These are phyloP conservation scores for Ramicandelaber brevisporus DNA, from an alignment of 192 early-diverging fungal species.

Conservation along the genomic window DNA sequence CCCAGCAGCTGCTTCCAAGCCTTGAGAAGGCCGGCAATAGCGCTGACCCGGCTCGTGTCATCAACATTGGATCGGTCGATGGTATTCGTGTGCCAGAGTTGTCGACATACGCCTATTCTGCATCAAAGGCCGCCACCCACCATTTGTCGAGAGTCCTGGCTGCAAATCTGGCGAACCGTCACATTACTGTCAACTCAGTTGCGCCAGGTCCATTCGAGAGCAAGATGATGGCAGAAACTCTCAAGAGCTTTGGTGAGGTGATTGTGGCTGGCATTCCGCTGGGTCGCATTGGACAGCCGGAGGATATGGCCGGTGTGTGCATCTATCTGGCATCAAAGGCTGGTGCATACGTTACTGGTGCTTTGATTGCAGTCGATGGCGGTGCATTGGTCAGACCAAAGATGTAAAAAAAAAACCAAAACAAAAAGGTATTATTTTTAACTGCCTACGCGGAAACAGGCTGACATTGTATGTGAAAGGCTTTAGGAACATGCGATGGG, in stretches of 20 bases:
- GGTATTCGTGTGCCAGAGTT: conserved; percentile 21
- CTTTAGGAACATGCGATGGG: too few species aligned
- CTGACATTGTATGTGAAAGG: too few species aligned
- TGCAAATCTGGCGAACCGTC: conserved; percentile 20
- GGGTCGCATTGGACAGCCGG: conserved; percentile 47
- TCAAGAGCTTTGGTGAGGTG: conserved; percentile 18
- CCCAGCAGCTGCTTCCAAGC: conserved; percentile 42
- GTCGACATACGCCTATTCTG: conserved; percentile 44
- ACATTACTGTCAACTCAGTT: conserved; percentile 38
- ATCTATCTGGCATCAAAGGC: conserved; percentile 52
- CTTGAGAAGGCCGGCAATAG: conserved; percentile 25
- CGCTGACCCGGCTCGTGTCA: conserved; percentile 41
- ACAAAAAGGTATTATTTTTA: too few species aligned
- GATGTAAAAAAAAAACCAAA: conserved; percentile 8
- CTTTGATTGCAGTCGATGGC: conserved; percentile 64
- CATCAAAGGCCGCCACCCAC: conserved; percentile 55
- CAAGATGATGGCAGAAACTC: conserved; percentile 50
- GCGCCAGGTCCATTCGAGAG: conserved; percentile 48
- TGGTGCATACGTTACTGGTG: conserved; percentile 59
- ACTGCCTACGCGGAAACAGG: too few species aligned
- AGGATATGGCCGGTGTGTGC: conserved; percentile 69
- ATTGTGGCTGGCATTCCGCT: conserved; percentile 32
- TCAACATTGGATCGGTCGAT: conserved; percentile 71
- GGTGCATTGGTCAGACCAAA: conserved; percentile 23
- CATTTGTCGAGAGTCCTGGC: conserved; percentile 46